Percentiles rank a stretch among this genome's conserved stretches.
Evolutionary conservation across 352 stramenopile genomes (phyloP).

Genomic region (Phytophthora capsici): DNA sequence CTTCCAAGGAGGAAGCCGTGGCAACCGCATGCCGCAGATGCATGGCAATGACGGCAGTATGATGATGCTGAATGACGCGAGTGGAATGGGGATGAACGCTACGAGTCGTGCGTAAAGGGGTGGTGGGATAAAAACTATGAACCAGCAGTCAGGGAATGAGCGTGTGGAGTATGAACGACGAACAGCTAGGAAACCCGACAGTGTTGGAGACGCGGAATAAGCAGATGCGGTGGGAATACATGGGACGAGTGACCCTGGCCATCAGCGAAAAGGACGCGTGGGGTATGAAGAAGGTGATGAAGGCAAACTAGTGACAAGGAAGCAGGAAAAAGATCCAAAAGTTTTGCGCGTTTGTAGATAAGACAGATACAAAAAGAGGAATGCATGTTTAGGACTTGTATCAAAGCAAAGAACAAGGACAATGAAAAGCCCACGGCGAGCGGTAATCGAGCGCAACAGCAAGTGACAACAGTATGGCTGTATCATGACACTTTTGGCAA

Average conservation of each 20-base stretch:
- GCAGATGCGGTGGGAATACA: conserved; percentile 6
- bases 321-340: conserved; percentile 36
- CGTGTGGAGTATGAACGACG: conserved; percentile 37
- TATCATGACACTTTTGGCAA: conserved; percentile 42
- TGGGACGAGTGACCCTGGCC: too few species aligned
- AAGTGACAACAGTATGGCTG: conserved; percentile 62
- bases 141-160: conserved; percentile 35
- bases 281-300: conserved; percentile 31
- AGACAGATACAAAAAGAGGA: conserved; percentile 53
- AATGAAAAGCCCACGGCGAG: conserved; percentile 17
- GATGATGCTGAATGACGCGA: conserved; percentile 51
- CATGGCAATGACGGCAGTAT: conserved; percentile 37
- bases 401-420: conserved; percentile 54
- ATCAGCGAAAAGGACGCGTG: conserved; percentile 21
- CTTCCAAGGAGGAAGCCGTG: conserved; percentile 28
- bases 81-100: conserved; percentile 54
- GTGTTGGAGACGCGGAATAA: conserved; percentile 33
- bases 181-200: conserved; percentile 24
- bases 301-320: conserved; percentile 30
- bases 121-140: conserved; percentile 35
- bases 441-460: conserved; percentile 10
- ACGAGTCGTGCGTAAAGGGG: conserved; percentile 51
- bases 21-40: conserved; percentile 38
- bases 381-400: conserved; percentile 64
- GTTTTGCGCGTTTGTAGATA: conserved; percentile 79